Percentiles rank a stretch among this genome's conserved stretches.
Evolutionary conservation across 164 flowering plant species (phyloP).

Genomic region (Magnolia kwangsiensis): DNA sequence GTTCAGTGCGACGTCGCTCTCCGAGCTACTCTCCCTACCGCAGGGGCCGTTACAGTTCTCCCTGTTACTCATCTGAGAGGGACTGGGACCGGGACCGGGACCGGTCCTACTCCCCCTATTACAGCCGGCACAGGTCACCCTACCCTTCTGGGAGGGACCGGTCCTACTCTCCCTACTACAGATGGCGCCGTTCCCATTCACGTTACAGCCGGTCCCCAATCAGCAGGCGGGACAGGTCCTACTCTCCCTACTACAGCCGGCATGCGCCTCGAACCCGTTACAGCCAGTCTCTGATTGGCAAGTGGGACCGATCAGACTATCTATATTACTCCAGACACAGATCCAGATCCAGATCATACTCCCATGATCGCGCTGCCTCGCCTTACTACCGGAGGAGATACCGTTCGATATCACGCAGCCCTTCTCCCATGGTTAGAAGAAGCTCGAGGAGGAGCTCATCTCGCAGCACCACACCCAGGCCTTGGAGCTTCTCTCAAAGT

Average conservation of each 20-base stretch:
- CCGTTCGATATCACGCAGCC: neutral
- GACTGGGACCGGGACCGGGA: constrained; percentile 19
- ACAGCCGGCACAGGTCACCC: neutral
- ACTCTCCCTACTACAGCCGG: constrained; percentile 6
- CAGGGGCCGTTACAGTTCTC: neutral
- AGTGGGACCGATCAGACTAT: constrained; percentile 7
- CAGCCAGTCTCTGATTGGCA: neutral
- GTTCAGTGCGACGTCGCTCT: constrained; percentile 11
- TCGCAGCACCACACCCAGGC: neutral
- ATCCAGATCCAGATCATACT: neutral
- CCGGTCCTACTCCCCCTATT: constrained; percentile 9
- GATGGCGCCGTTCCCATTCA: neutral
- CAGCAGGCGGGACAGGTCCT: constrained; percentile 10
- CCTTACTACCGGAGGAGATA: constrained; percentile 5
- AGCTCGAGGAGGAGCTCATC: constrained; percentile 5
- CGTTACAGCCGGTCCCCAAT: constrained; percentile 9
- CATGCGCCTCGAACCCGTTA: neutral
- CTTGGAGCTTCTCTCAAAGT: neutral
- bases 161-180: constrained; percentile 14
- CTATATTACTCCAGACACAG: neutral
- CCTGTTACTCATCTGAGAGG: constrained; percentile 6
- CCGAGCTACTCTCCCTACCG: constrained; percentile 19
- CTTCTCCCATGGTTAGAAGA: constrained; percentile 1
- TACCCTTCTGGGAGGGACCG: constrained; percentile 7
- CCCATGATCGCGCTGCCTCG: neutral